Conservation (phyloP, 768 basidiomycete genomes). For the Harrya chromipes region DNA sequence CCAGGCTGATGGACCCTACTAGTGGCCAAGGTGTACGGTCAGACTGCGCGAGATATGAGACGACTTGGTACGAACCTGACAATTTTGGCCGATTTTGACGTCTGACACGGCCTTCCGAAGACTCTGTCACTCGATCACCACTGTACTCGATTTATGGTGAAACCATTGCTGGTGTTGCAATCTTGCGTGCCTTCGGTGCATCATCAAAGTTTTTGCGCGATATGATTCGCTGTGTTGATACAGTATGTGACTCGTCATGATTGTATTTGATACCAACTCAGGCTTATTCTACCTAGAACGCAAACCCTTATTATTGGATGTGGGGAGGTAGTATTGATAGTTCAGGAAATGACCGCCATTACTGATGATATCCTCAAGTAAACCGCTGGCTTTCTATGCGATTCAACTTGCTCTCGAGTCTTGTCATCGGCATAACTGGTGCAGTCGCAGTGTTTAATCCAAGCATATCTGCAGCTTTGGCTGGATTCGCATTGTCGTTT, state of each 20-base stretch:
- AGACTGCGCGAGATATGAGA: slow-evolving; percentile 85
- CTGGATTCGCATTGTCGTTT: slow-evolving; percentile 86
- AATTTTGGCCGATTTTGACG: background rate
- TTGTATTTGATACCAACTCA: background rate
- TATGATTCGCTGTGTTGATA: slow-evolving; percentile 80
- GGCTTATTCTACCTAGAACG: slow-evolving; percentile 35
- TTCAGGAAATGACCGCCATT: background rate
- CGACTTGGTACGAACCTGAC: slow-evolving; percentile 51
- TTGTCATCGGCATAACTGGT: slow-evolving; percentile 70
- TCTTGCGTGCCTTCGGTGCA: slow-evolving; percentile 83
- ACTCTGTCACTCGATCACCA: slow-evolving; percentile 48
- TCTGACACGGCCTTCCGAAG: slow-evolving; percentile 20
- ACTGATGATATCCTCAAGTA: slow-evolving; percentile 41
- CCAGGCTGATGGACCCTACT: slow-evolving; percentile 7
- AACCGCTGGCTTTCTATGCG: slow-evolving; percentile 90
- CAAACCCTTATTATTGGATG: slow-evolving; percentile 87
- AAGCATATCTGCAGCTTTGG: slow-evolving; percentile 72
- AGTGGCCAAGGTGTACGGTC: slow-evolving; percentile 61
- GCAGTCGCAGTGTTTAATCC: slow-evolving; percentile 65
- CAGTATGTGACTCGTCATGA: slow-evolving; percentile 42
- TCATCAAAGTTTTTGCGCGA: slow-evolving; percentile 83
- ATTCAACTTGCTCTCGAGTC: slow-evolving; percentile 77
- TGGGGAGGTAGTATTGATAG: slow-evolving; percentile 60
- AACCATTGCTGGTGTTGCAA: slow-evolving; percentile 49
- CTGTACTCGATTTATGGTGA: slow-evolving; percentile 47